Evolutionary conservation across 495 filamentous ascomycete genomes (phyloP).

Genomic region (Penicillium subrubescens): DNA sequence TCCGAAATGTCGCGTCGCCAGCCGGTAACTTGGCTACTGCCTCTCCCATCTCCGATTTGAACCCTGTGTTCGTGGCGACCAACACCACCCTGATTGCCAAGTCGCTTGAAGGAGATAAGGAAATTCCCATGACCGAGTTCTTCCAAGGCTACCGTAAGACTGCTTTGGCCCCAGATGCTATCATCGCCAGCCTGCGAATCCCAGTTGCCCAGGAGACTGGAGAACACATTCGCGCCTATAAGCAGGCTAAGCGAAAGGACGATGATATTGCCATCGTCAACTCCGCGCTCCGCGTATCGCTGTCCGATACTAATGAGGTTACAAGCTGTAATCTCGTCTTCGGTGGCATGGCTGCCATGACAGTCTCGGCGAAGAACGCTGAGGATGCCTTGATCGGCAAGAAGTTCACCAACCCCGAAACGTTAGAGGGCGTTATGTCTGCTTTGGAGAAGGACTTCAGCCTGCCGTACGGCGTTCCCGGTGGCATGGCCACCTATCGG

Average conservation of each 20-base stretch:
- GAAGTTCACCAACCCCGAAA: constrained; percentile 75
- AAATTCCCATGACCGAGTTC: constrained; percentile 89
- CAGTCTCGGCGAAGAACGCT: constrained; percentile 78
- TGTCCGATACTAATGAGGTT: constrained; percentile 67
- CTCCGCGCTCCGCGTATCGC: constrained; percentile 69
- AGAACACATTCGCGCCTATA: constrained; percentile 71
- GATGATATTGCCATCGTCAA: constrained; percentile 98
- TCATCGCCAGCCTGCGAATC: constrained; percentile 85
- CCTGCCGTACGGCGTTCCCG: constrained; percentile 81
- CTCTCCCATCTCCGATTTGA: constrained; percentile 94
- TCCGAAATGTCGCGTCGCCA: constrained; percentile 94
- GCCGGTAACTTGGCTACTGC: constrained; percentile 95
- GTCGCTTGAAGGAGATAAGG: constrained; percentile 65
- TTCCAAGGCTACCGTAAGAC: constrained; percentile 91
- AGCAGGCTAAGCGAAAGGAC: constrained; percentile 94
- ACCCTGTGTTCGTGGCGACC: constrained; percentile 89
- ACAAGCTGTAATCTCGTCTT: constrained; percentile 77
- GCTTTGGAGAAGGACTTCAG: constrained; percentile 86
- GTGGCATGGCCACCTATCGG: constrained; percentile 94
- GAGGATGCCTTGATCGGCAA: constrained; percentile 71
- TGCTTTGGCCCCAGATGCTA: constrained; percentile 75
- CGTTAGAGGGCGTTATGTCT: constrained; percentile 85
- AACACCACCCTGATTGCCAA: constrained; percentile 81
- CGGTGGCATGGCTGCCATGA: constrained; percentile 88
- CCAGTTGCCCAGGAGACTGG: constrained; percentile 62